Evolutionary conservation across 805 yeast genomes (phyloP), one percentile per base, ranked within the genome.

Genomic region (Kluyveromyces starmeri): DNA sequence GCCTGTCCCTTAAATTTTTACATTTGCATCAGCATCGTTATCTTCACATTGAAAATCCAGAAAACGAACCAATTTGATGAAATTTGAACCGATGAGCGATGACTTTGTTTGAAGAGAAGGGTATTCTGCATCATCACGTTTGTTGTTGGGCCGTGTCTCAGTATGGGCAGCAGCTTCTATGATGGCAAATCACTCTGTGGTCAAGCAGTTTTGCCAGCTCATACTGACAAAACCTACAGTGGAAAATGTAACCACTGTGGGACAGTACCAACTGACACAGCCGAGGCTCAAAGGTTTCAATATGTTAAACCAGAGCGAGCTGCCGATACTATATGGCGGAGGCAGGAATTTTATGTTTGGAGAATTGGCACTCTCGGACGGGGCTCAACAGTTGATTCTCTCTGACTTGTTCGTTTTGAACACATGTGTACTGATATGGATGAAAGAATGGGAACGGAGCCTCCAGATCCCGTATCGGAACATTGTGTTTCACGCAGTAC

Each of bases 291-390:
- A 32, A 22, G 47, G 45, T 5, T 24, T 35, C 13, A n/a, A 28
- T 12, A 48, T 13, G 37, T 30, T 24, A 23, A 32, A 9, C 42
- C 43, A 38, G 10, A 41, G 43, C 11, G 60, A 56, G 16, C 36
- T 43, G n/a, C 58, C 62, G 1, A 42, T 64, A 1, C 42, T 65
- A 13, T 57, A 55, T 31, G 70, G 67, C 4, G 70, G 70, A 3
- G 69, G 70, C 1, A 50, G 68, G 20, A 55, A 62, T 17, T 48
- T 64, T 43, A 31, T 46, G 1, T 36, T 56, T 11, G 41, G 48
- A 14, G 20, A 45, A 20, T 34, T 55, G 9, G n/a, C n/a, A 6
- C 11, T 7, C 14, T 6, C 26, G n/a, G 13, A 23, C 26, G 7
- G 14, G 13, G 22, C 30, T 33, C 25, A 14, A 10, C 16, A 31